A percentile compares a stretch with the other conserved stretches of the same genome.
phyloP scores from a whole-genome alignment of 129 eudicot species.

The Flaveria robusta region DNA sequence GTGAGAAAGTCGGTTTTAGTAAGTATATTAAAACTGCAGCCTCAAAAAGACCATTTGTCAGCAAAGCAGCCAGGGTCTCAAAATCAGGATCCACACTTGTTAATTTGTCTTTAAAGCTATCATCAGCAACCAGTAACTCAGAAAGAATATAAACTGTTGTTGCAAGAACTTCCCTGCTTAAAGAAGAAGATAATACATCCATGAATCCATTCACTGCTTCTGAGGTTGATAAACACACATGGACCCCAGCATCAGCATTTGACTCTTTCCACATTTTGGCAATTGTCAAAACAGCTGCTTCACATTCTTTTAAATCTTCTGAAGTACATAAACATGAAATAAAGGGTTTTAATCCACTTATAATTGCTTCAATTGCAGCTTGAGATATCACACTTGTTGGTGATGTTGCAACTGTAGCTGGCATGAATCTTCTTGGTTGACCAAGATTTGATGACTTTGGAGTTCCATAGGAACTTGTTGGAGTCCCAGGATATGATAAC shows the following conservation, averaged over 20 bases:
- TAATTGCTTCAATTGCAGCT: conserved; percentile 65
- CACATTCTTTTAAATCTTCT: conserved; percentile 75
- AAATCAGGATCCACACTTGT: conserved; percentile 60
- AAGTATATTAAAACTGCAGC: conserved; percentile 66
- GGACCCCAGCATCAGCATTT: conserved; percentile 52
- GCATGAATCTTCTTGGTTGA: conserved; percentile 53
- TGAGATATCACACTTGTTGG: conserved; percentile 79
- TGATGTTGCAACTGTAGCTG: conserved; percentile 50
- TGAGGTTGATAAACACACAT: conserved; percentile 58
- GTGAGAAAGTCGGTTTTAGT: conserved; percentile 66
- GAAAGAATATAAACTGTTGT: conserved; percentile 64
- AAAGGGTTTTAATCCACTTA: conserved; percentile 63
- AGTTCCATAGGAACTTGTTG: conserved; percentile 43
- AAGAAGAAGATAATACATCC: conserved; percentile 73
- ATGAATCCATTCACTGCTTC: conserved; percentile 62
- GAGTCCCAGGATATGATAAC: conserved; percentile 57
- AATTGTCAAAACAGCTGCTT: conserved; percentile 55
- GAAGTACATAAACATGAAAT: conserved; percentile 60
- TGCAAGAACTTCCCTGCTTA: conserved; percentile 58
- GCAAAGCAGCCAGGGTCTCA: conserved; percentile 61
- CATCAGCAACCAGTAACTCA: conserved; percentile 60
- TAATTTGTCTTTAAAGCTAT: conserved; percentile 51
- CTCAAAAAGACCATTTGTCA: conserved; percentile 69
- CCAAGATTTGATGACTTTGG: conserved; percentile 40
- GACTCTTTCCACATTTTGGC: conserved; percentile 66